Conservation (phyloP, 805 yeast species). For the Yamadazyma laniorum region DNA sequence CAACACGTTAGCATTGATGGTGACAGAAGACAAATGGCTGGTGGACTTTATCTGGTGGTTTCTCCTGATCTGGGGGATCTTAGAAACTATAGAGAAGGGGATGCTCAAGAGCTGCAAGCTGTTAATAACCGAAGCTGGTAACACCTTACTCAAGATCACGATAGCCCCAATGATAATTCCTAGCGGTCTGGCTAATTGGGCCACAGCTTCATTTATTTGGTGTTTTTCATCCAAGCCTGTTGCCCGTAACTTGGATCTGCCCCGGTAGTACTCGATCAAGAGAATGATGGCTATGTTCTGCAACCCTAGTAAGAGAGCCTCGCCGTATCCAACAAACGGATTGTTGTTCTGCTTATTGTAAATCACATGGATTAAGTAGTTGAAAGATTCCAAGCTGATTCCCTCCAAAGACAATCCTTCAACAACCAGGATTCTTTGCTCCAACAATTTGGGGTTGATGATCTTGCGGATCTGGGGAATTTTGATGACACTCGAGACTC, state of each 20-base stretch:
- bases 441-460: slow-evolving; percentile 23
- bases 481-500: slow-evolving; percentile 36
- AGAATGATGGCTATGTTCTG: slow-evolving; percentile 39
- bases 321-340: slow-evolving; percentile 41
- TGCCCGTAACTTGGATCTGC: slow-evolving; percentile 18
- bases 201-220: slow-evolving; percentile 16
- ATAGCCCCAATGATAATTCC: slow-evolving; percentile 26
- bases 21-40: slow-evolving; percentile 34
- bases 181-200: slow-evolving; percentile 25
- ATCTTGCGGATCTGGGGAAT: slow-evolving; percentile 42
- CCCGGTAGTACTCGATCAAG: slow-evolving; percentile 33
- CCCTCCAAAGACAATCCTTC: slow-evolving; percentile 37
- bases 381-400: slow-evolving; percentile 34
- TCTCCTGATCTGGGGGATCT: slow-evolving; percentile 38
- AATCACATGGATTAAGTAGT: slow-evolving; percentile 38
- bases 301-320: slow-evolving; percentile 35
- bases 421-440: slow-evolving; percentile 29
- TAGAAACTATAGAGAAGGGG: slow-evolving; percentile 37
- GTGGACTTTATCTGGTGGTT: slow-evolving; percentile 36
- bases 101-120: slow-evolving; percentile 36
- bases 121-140: slow-evolving; percentile 27
- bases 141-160: slow-evolving; percentile 30
- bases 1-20: slow-evolving; percentile 39
- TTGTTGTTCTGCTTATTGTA: slow-evolving; percentile 35
- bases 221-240: slow-evolving; percentile 18